Conservation (phyloP, 805 yeast genomes). For the Starmerella roubikii region DNA sequence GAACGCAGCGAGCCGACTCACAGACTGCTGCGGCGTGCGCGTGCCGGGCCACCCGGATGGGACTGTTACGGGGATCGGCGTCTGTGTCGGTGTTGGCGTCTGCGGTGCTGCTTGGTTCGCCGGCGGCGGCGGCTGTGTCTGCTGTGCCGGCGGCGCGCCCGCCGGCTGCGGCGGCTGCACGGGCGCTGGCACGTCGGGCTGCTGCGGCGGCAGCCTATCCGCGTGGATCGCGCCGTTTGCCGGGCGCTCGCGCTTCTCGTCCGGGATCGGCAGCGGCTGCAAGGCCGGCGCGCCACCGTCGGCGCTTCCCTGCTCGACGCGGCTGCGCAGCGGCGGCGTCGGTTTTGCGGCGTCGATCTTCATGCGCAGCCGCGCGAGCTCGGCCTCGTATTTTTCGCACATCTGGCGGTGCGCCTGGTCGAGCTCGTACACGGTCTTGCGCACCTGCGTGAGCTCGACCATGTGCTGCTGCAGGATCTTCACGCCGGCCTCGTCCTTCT, state of each 20-base stretch:
- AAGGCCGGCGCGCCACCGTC: slow-evolving; percentile 1
- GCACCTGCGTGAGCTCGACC: slow-evolving; percentile 82
- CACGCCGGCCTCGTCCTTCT: slow-evolving; percentile 83
- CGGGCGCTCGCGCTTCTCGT: not conserved
- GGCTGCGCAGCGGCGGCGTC: slow-evolving; percentile 9
- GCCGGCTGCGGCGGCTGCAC: not conserved
- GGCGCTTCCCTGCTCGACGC: slow-evolving; percentile 2
- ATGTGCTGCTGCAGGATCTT: slow-evolving; percentile 73
- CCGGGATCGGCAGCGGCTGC: slow-evolving; percentile 5
- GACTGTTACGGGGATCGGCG: not conserved
- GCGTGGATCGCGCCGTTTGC: not conserved
- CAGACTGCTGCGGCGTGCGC: not conserved
- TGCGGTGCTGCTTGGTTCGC: not conserved
- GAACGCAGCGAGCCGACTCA: not conserved
- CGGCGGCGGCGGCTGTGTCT: not conserved
- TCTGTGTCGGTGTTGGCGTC: not conserved
- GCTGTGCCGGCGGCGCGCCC: not conserved
- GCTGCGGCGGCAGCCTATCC: not conserved
- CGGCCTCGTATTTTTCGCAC: slow-evolving; percentile 93
- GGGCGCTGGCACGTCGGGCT: not conserved
- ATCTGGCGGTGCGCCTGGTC: slow-evolving; percentile 89
- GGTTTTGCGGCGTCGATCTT: slow-evolving; percentile 45
- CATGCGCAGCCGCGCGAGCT: slow-evolving; percentile 68
- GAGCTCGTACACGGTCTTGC: slow-evolving; percentile 86
- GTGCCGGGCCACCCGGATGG: not conserved